Evolutionary conservation across 1,284 basidiomycete species (phyloP).

Genomic region (Ustilago trichophora): DNA sequence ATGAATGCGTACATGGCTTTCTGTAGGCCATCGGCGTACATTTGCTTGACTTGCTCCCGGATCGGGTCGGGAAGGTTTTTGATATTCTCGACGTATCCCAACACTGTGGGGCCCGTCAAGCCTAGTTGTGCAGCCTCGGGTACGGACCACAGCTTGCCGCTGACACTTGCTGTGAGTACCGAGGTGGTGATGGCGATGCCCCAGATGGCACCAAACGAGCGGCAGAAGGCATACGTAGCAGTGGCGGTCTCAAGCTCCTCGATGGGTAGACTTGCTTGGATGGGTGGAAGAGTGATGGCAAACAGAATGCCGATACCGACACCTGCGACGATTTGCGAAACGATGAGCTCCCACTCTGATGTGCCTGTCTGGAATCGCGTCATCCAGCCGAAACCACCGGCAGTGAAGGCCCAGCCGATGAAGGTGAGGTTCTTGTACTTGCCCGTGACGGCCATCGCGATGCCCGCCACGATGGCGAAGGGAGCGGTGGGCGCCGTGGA

Average conservation of each 20-base stretch:
- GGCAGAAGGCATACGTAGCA: conserved; percentile 50
- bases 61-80: conserved; percentile 31
- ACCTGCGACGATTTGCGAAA: conserved; percentile 62
- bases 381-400: conserved; percentile 59
- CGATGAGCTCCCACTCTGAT: conserved; percentile 63
- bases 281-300: conserved; percentile 52
- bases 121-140: conserved; percentile 38
- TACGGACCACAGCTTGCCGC: conserved; percentile 15
- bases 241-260: conserved; percentile 53
- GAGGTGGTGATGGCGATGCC: conserved; percentile 53
- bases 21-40: conserved; percentile 45
- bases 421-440: conserved; percentile 64
- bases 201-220: conserved; percentile 52
- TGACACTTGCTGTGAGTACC: conserved; percentile 39
- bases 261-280: conserved; percentile 48
- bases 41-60: conserved; percentile 21
- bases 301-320: conserved; percentile 49
- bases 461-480: conserved; percentile 53
- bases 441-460: conserved; percentile 56
- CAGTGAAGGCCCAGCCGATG: conserved; percentile 64
- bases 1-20: conserved; percentile 36
- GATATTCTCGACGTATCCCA: conserved; percentile 45
- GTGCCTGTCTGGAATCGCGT: conserved; percentile 67
- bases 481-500: conserved; percentile 54
- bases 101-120: conserved; percentile 36